These are phyloP conservation scores for Amylocarpus encephaloides DNA, from an alignment of 2,329 filamentous ascomycete genomes.

Conservation along the genomic window DNA sequence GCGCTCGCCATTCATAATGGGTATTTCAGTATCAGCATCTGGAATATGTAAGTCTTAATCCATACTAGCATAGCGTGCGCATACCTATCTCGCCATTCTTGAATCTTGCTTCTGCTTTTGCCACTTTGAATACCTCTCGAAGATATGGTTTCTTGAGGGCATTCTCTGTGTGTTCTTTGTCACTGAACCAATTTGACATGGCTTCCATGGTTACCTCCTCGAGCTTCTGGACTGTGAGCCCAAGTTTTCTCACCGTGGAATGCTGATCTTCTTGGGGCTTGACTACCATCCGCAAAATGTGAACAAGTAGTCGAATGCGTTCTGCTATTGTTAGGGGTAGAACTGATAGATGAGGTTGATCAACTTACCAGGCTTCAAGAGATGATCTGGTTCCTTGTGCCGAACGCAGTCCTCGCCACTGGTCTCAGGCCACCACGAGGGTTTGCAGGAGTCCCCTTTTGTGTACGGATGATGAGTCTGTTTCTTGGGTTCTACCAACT, in stretches of 20 bases:
- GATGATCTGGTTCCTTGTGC: slow-evolving; percentile 69
- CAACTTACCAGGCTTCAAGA: slow-evolving; percentile 55
- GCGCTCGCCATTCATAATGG: slow-evolving; percentile 21
- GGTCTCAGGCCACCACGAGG: slow-evolving; percentile 60
- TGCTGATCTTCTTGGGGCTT: slow-evolving; percentile 32
- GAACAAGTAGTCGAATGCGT: slow-evolving; percentile 50
- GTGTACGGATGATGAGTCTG: slow-evolving; percentile 70
- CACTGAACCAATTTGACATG: slow-evolving; percentile 51
- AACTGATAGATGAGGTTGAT: slow-evolving; percentile 12
- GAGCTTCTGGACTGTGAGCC: slow-evolving; percentile 43
- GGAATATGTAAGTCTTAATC: slow-evolving; percentile 1
- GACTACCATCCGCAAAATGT: slow-evolving; percentile 52
- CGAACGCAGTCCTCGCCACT: slow-evolving; percentile 51
- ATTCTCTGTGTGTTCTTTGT: slow-evolving; percentile 48
- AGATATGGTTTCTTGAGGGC: slow-evolving; percentile 48
- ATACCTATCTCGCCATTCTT: slow-evolving; percentile 52
- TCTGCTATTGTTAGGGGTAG: slow-evolving; percentile 36
- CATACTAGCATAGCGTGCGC: slow-evolving; percentile 14
- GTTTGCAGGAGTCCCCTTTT: slow-evolving; percentile 53
- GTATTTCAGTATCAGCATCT: slow-evolving; percentile 17
- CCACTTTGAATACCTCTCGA: slow-evolving; percentile 57
- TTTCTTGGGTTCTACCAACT: slow-evolving; percentile 69
- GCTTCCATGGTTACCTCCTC: slow-evolving; percentile 54
- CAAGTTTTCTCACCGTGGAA: slow-evolving; percentile 46
- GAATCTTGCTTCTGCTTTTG: slow-evolving; percentile 49